Evolutionary conservation across 495 filamentous ascomycete species (phyloP).

Genomic region (Lindgomyces ingoldianus): DNA sequence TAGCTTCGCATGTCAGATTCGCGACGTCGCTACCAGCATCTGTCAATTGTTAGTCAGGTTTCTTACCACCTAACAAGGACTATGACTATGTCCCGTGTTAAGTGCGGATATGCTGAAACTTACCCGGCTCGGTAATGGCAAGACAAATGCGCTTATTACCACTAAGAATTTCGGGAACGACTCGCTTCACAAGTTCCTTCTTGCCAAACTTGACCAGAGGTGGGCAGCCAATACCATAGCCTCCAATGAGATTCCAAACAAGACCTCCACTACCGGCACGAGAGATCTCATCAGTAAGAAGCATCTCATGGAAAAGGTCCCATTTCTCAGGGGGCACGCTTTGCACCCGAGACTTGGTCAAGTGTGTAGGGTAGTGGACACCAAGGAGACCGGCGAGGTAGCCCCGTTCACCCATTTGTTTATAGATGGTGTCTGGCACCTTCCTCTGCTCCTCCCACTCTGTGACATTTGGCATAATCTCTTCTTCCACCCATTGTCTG

Average conservation of each 20-base stretch:
- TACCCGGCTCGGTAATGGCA: slow-evolving; percentile 72
- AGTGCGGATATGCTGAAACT: background rate
- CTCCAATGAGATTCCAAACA: slow-evolving; percentile 97
- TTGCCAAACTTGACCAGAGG: slow-evolving; percentile 91
- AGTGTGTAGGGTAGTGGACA: slow-evolving; percentile 72
- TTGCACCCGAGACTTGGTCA: slow-evolving; percentile 67
- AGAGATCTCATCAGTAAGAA: slow-evolving; percentile 90
- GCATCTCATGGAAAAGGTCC: slow-evolving; percentile 97
- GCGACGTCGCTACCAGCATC: slow-evolving; percentile 88
- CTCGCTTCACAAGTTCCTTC: slow-evolving; percentile 80
- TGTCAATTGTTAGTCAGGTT: slow-evolving; percentile 20
- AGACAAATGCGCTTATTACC: slow-evolving; percentile 96
- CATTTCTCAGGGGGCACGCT: slow-evolving; percentile 84
- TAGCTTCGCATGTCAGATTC: slow-evolving; percentile 92
- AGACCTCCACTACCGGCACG: slow-evolving; percentile 87
- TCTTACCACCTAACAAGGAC: too few species aligned
- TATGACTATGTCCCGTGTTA: too few species aligned
- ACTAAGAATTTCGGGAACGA: slow-evolving; percentile 78
- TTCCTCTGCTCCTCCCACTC: slow-evolving; percentile 96
- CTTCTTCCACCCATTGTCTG: slow-evolving; percentile 84
- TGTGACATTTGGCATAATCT: slow-evolving; percentile 86
- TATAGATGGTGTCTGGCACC: slow-evolving; percentile 85
- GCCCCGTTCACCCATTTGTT: slow-evolving; percentile 89
- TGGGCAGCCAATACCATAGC: slow-evolving; percentile 90
- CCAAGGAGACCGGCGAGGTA: slow-evolving; percentile 91